Conservation (phyloP, 306 rosid species). For the Inga leiocalycina region DNA sequence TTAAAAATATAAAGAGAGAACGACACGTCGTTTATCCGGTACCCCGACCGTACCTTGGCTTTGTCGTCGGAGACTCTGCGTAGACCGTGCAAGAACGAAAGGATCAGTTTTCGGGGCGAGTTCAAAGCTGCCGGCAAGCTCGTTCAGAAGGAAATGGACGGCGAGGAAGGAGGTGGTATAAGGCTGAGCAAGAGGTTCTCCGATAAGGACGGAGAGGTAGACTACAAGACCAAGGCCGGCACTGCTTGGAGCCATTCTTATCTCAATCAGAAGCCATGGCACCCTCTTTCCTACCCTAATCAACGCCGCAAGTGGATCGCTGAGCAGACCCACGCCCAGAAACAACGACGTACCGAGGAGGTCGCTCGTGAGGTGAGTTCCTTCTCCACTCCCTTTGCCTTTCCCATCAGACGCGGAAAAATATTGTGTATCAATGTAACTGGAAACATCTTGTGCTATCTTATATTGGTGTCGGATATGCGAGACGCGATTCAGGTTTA, state of each 20-base stretch:
- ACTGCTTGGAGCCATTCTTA: conserved; percentile 96
- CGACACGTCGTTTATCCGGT: not conserved
- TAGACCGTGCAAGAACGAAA: not conserved
- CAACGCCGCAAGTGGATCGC: conserved; percentile 99
- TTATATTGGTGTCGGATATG: not conserved
- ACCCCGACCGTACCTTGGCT: not conserved
- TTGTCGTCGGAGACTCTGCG: not conserved
- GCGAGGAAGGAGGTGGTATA: conserved; percentile 80
- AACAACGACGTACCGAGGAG: conserved; percentile 68
- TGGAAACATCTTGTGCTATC: not conserved
- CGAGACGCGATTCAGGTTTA: not conserved
- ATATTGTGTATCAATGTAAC: not conserved
- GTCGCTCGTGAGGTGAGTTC: conserved; percentile 80
- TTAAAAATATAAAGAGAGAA: not conserved
- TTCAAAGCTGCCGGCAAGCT: not conserved
- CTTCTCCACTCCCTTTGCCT: not conserved
- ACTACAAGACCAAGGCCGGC: conserved; percentile 81
- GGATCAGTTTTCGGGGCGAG: not conserved
- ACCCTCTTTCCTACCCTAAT: conserved; percentile 95
- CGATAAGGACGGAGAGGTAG: conserved; percentile 69
- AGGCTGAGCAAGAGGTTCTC: conserved; percentile 80
- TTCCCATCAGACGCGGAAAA: not conserved
- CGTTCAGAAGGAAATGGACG: conserved; percentile 56
- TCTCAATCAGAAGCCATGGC: conserved; percentile 99
- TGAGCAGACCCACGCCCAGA: conserved; percentile 80